Evolutionary conservation across 2,329 filamentous ascomycete genomes (phyloP), one percentile per base, ranked within the genome.

Genomic region (Cadophora sp.): DNA sequence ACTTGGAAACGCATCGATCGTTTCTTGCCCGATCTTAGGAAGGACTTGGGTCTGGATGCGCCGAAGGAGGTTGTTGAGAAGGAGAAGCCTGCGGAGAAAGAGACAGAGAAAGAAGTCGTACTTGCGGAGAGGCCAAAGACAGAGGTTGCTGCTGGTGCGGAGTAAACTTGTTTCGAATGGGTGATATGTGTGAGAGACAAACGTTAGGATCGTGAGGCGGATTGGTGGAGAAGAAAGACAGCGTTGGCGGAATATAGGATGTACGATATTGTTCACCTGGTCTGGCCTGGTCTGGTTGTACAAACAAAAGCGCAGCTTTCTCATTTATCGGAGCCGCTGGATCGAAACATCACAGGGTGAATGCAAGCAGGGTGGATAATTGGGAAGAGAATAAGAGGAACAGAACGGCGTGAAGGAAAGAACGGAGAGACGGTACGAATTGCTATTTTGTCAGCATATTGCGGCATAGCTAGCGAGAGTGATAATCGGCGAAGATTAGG

Each of bases 1-100:
- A 90, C 85, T 4, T 89, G 85, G 88, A 89, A 89, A 76, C 82
- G 88, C 37, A 87, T 91, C 68, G 87, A 91, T 74, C 83, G 88
- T 14, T 91, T 91, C 77, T 73, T 91, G 63, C 88, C 88, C 0
- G 87, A 89, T 62, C 76, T 91, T 62, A 83, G 84, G 62, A 83
- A 79, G 53, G 87, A 90, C 64, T 77, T 90, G 56, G 83, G 84
- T 37, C 75, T 88, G 7, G 87, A 89, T 65, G 83, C 82, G 14
- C 70, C 70, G 6, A 73, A 72, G 62, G 69, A 71, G 26, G 56
- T 62, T 31, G 62, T 68, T 46, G 68, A 60, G 22, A 55, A 64
- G 48, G 60, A 31, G 48, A 48, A 64, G 26, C 55, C 19, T 12
- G 64, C 55, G 24, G 63, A 37, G 16, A 60, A 62, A 40, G 40